Conservation (phyloP, 2,329 filamentous ascomycete genomes). For the Coleophoma eucalyptorum region DNA sequence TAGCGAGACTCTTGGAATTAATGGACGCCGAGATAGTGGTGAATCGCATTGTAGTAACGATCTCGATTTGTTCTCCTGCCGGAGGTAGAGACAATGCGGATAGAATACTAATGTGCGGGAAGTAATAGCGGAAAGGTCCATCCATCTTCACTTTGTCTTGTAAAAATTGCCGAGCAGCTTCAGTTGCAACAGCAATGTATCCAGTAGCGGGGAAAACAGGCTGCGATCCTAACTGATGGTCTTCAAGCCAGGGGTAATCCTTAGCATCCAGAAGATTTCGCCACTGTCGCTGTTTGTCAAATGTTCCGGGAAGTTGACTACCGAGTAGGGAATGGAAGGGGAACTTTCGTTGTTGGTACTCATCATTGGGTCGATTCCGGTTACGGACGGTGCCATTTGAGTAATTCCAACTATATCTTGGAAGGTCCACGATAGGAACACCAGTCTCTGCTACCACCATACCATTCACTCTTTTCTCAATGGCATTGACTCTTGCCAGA, state of each 20-base stretch:
- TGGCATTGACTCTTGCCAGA: not conserved
- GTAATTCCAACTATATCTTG: not conserved
- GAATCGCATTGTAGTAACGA: not conserved
- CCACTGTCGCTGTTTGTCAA: constrained; percentile 6
- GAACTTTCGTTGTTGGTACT: not conserved
- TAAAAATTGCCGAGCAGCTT: constrained; percentile 28
- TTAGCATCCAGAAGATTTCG: constrained; percentile 22
- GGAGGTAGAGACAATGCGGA: not conserved
- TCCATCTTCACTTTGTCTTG: not conserved
- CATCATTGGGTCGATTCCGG: not conserved
- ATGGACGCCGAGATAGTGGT: not conserved
- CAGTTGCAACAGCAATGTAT: constrained; percentile 44
- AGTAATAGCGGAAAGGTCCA: not conserved
- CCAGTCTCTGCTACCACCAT: not conserved
- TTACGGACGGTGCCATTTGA: not conserved
- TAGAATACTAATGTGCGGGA: not conserved
- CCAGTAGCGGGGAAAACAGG: constrained; percentile 47
- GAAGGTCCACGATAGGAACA: not conserved
- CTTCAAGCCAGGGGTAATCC: constrained; percentile 34
- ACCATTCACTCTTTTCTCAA: not conserved
- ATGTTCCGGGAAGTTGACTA: constrained; percentile 18
- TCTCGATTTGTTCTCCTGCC: not conserved
- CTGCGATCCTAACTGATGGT: constrained; percentile 41
- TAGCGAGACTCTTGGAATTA: not conserved
- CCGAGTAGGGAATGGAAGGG: constrained; percentile 33